Base-by-base conservation (phyloP, 768 basidiomycete species). In the Dictyophora rubrovolvata region DNA sequence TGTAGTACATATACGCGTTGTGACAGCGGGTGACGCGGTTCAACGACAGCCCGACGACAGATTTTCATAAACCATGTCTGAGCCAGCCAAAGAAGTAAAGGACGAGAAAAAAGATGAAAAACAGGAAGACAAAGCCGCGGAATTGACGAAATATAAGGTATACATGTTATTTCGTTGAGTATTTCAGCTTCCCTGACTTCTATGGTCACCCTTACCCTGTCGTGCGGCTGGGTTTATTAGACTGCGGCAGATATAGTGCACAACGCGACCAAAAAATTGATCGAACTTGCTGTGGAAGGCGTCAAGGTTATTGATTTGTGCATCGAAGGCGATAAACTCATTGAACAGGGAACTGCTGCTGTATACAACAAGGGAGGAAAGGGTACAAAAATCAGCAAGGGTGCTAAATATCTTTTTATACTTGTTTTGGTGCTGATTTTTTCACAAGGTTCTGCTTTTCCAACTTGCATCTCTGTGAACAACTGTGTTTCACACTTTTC, bases 401-500 rank as follows among this genome's bases (percentile, higher is more conserved):
- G 94, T 89, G 67, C 63, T 83, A 69, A 47, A 17, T 23, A 28
- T 48, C 60, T 36, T 56, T 57, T 47, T 37, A 12, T n/a, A 22
- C 34, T 5, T 12, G 22, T 34, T 51, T 28, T 48, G 28, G 34
- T n/a, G 35, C 42, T 48, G n/a, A n/a, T 36, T n/a, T 18, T 28
- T 23, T 8, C n/a, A 3, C 8, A 51, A 94, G 92, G 92, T 57
- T 78, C 95, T 69, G 92, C 93, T 1, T 97, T 97, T 79, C 96
- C 96, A 17, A 97, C 96, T 17, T 84, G 79, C 65, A 74, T 99
- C 65, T 94, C 93, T 22, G 85, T 98, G 64, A 97, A 98, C 83
- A 94, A 96, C 74, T 79, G 84, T 65, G 93, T 98, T 62, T 85
- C 92, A 48, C 91, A 98, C 74, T 96, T 93, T 77, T 94, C 94